Percentiles rank a stretch among this genome's conserved stretches.
Evolutionary conservation across 2,329 filamentous ascomycete species (phyloP).

Genomic region (Alternaria arbusti): DNA sequence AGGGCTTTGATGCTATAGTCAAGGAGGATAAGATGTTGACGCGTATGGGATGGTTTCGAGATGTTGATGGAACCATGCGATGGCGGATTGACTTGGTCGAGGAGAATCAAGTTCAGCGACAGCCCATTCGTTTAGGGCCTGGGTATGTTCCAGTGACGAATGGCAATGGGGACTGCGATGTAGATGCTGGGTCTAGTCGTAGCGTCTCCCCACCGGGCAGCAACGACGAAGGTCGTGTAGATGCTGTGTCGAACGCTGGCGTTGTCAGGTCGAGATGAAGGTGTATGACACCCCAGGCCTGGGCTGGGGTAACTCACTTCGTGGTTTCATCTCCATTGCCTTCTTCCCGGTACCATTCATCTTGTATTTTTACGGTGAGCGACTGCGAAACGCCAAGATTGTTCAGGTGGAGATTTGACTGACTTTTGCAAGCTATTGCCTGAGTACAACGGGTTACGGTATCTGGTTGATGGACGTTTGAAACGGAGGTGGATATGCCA

Average conservation of each 20-base stretch:
- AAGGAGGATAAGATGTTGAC: neutral
- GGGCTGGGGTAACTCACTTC: slow-evolving; percentile 64
- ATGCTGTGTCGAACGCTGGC: neutral
- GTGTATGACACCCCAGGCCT: slow-evolving; percentile 66
- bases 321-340: slow-evolving; percentile 59
- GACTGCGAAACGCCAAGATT: neutral
- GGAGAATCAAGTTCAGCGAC: neutral
- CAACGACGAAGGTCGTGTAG: neutral
- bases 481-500: neutral
- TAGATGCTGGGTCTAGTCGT: neutral
- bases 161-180: neutral
- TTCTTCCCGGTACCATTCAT: slow-evolving; percentile 18
- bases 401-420: neutral
- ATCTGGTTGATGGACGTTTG: neutral
- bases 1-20: neutral
- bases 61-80: neutral
- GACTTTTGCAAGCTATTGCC: neutral
- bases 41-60: neutral
- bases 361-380: neutral
- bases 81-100: neutral
- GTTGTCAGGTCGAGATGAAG: neutral
- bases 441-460: neutral
- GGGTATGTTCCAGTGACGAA: fast-evolving
- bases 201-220: neutral
- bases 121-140: neutral